Evolutionary conservation across 2,329 filamentous ascomycete genomes (phyloP), one percentile per base, ranked within the genome.

Genomic region (Phoma sp.): DNA sequence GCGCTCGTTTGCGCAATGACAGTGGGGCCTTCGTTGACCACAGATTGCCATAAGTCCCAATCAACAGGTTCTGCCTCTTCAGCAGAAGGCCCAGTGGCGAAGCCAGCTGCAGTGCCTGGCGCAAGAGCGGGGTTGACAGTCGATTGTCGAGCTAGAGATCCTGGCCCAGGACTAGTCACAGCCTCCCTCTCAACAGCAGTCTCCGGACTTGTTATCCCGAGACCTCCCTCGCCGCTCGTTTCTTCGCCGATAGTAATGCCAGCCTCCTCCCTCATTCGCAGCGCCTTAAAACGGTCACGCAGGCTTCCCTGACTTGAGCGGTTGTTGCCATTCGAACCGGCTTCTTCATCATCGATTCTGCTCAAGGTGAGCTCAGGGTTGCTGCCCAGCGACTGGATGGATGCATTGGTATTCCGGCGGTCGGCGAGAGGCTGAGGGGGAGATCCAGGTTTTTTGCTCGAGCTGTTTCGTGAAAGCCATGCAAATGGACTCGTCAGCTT

Each of bases 1-100:
- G 93, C 83, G 68, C 92, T 96, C 4, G 91, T 92, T 55, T 91
- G 86, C 9, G 91, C 89, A 44, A 98, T 89, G 8, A 91, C 93
- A 25, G 91, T 86, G 13, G 93, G 92, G 0, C 95, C 95, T 77
- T 97, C 91, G 63, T 97, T 96, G 30, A 99, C 95, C 4, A 99
- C 89, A 23, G 89, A 86, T 72, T 99, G 93, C 95, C 95, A 99
- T 35, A 99, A 79, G 74, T 99, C 95, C 95, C 95, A 99, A 71
- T 99, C 92, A n/a, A 99, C 95, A 23, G 90, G 88, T 13, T 82
- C 80, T 24, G 79, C 77, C 29, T 81, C 78, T 67, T 93, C 90
- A 11, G 87, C 86, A 3, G 90, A 88, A 7, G 89, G 89, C 1
- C 90, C 90, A 22, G 88, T 86, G 23, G 88, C 88, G 37, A 93